phyloP scores from a whole-genome alignment of 1,284 basidiomycete genomes.

The Sporisorium scitamineum region DNA sequence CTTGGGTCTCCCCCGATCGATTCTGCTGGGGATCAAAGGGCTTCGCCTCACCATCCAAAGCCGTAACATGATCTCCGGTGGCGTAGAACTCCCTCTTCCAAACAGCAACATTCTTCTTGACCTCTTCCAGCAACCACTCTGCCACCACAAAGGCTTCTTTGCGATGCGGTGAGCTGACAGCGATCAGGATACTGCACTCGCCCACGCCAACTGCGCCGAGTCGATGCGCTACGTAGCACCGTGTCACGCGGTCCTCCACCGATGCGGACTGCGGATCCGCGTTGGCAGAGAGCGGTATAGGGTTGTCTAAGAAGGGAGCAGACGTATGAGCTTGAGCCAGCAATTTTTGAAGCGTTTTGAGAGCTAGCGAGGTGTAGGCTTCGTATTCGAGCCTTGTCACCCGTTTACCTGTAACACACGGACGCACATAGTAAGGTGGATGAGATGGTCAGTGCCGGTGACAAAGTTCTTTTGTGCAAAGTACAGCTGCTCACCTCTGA shows the following conservation, averaged over 20 bases:
- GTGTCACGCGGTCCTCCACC: slow-evolving; percentile 23
- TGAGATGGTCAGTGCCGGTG: background rate
- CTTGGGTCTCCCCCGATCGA: background rate
- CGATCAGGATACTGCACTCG: slow-evolving; percentile 84
- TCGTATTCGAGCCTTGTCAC: slow-evolving; percentile 81
- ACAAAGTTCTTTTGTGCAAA: background rate
- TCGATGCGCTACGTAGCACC: slow-evolving; percentile 79
- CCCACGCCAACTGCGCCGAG: slow-evolving; percentile 82
- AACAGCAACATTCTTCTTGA: slow-evolving; percentile 84
- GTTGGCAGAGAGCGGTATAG: slow-evolving; percentile 18
- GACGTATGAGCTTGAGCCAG: slow-evolving; percentile 31
- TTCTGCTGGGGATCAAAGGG: background rate
- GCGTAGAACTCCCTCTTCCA: slow-evolving; percentile 83
- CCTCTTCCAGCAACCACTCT: slow-evolving; percentile 83
- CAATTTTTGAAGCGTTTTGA: slow-evolving; percentile 74
- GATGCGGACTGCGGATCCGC: background rate
- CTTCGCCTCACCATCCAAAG: slow-evolving; percentile 22
- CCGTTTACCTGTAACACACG: slow-evolving; percentile 74
- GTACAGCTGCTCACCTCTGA: slow-evolving; percentile 70
- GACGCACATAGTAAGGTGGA: too few relatives aligned
- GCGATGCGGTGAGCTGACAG: slow-evolving; percentile 85
- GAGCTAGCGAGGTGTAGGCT: slow-evolving; percentile 83
- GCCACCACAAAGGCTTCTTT: slow-evolving; percentile 83
- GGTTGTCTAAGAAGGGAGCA: slow-evolving; percentile 19
- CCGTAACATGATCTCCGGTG: slow-evolving; percentile 18